phyloP scores from a whole-genome alignment of 495 filamentous ascomycete species.

The Xylaria venustula region DNA sequence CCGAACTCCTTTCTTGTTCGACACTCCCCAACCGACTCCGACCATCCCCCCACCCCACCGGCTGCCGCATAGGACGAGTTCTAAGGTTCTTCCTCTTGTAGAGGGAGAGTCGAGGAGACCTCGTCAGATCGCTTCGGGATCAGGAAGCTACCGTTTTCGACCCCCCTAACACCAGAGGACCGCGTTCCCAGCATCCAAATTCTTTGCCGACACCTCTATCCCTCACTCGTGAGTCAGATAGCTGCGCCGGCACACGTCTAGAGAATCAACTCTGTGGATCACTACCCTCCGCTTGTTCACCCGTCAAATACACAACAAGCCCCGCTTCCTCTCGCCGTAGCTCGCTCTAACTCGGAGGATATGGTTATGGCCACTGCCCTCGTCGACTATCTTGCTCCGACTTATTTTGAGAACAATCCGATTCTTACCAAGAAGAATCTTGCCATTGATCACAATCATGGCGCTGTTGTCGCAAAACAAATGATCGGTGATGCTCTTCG shows the following conservation, averaged over 20 bases:
- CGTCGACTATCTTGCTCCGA: constrained; percentile 43
- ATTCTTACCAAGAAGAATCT: constrained; percentile 44
- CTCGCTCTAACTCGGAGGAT: constrained; percentile 34
- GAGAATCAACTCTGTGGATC: constrained; percentile 5
- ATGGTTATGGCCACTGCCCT: constrained; percentile 56
- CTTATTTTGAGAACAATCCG: constrained; percentile 44
- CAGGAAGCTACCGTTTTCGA: constrained; percentile 74
- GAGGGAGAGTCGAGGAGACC: constrained; percentile 93
- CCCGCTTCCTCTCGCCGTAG: constrained; percentile 8
- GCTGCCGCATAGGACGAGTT: constrained; percentile 99
- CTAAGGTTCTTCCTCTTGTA: constrained; percentile 92
- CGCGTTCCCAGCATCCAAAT: constrained; percentile 20
- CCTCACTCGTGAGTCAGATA: constrained; percentile 4
- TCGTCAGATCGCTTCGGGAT: constrained; percentile 79
- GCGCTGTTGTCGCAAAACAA: constrained; percentile 44
- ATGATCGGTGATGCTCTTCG: constrained; percentile 79
- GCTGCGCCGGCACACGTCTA: constrained; percentile 1
- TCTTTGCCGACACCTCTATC: constrained; percentile 18
- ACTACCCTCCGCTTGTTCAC: constrained; percentile 4
- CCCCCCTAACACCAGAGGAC: constrained; percentile 71
- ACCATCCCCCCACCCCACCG: constrained; percentile 61
- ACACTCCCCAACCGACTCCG: constrained; percentile 55
- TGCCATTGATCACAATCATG: constrained; percentile 34
- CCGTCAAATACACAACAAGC: constrained; percentile 11
- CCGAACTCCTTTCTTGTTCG: constrained; percentile 49